Evolutionary conservation across 2,329 filamentous ascomycete genomes (phyloP).

Genomic region (Diplodia sapinea): DNA sequence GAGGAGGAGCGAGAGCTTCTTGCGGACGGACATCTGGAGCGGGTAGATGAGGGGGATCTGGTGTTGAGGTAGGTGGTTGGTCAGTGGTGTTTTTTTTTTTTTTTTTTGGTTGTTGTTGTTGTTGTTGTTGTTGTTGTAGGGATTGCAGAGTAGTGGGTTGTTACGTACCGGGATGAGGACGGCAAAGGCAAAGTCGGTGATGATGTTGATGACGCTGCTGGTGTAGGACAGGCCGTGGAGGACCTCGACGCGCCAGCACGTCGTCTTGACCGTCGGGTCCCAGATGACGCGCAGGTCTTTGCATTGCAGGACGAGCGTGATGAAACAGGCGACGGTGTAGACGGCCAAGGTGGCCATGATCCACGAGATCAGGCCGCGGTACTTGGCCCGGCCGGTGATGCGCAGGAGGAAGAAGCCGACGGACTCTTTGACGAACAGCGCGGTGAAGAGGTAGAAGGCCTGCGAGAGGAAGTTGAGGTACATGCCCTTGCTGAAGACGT

Average conservation of each 20-base stretch:
- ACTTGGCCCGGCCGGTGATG: conserved; percentile 49
- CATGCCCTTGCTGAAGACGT: conserved; percentile 46
- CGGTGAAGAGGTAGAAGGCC: conserved; percentile 54
- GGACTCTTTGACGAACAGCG: conserved; percentile 56
- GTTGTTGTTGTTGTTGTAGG: not conserved
- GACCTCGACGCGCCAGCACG: conserved; percentile 52
- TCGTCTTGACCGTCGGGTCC: conserved; percentile 49
- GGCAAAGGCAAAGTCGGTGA: conserved; percentile 52
- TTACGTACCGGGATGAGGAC: conserved; percentile 44
- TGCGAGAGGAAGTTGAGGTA: conserved; percentile 58
- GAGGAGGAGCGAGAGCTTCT: conserved; percentile 50
- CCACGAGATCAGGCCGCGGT: conserved; percentile 50
- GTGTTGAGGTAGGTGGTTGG: too few species aligned
- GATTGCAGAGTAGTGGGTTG: too few species aligned
- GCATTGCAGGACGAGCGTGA: conserved; percentile 59
- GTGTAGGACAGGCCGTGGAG: conserved; percentile 54
- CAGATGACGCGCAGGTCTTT: conserved; percentile 54
- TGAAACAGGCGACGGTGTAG: conserved; percentile 53
- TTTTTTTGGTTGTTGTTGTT: too few species aligned
- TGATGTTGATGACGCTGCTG: conserved; percentile 52
- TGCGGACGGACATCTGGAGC: conserved; percentile 51
- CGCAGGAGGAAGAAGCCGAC: conserved; percentile 57
- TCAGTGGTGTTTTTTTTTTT: conserved; percentile 26
- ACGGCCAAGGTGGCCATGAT: conserved; percentile 55
- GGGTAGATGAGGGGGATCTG: conserved; percentile 49